Base-by-base conservation (phyloP, 2,329 filamentous ascomycete species). In the Tolypocladium tundrense region DNA sequence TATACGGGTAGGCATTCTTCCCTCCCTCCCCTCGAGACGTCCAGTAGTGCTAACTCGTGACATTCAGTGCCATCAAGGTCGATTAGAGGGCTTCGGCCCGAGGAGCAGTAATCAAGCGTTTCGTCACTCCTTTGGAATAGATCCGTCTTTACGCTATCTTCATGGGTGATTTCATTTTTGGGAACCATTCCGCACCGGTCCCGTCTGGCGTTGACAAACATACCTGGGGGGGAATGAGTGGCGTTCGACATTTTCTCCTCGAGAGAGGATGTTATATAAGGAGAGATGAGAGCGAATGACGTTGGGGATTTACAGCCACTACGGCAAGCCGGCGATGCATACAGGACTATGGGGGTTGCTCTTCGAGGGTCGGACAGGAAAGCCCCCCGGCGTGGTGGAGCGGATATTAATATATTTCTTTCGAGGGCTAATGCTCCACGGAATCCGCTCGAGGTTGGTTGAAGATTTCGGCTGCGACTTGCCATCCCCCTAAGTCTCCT, bases 1-100 rank as follows among this genome's bases (percentile, higher is more conserved):
- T 96, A 67, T 96, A 94, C 70, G 84, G 84, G 85, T 90, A 70
- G 75, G 84, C 75, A 58, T 53, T 39, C 2, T 4, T 50, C 10
- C 19, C 19, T 54, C 11, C 11, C 9, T 4, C n/a, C 16, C 4
- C 1, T 37, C 4, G 14, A 41, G 50, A 5, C 14, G 6, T 13
- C 13, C 1, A 1, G 31, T 0, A 9, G 35, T 53, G 53, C 60
- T 65, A 55, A 64, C 56, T 39, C 50, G n/a, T 39, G 21, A 10
- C 9, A 6, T 45, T 27, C 58, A 81, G 79, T 57, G 79, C 78
- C 43, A 81, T 81, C 66, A 82, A 81, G 61, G 73, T 75, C 31
- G 79, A 81, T 59, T 81, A 60, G 58, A 39, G 37, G 24, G 16
- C 21, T 35, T 6, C 31, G 31, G 8, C 19, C 2, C 4, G 48